phyloP scores from a whole-genome alignment of 805 yeast species.

The Sungouiozyma ichnusensis region DNA sequence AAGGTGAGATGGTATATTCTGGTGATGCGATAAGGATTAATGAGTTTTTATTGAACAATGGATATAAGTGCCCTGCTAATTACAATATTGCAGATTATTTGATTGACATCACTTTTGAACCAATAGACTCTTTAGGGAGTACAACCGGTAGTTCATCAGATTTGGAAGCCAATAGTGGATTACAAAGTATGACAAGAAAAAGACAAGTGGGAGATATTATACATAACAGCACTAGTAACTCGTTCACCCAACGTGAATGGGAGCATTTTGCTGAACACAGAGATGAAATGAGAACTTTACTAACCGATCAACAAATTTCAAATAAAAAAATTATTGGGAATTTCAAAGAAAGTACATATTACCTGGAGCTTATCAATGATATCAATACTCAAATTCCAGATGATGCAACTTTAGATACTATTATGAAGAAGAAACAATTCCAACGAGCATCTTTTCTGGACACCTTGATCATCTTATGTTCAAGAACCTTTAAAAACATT shows the following conservation, averaged over 20 bases:
- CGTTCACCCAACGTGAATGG: slow-evolving; percentile 66
- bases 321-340: slow-evolving; percentile 19
- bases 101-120: slow-evolving; percentile 78
- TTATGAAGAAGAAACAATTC: slow-evolving; percentile 2
- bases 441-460: slow-evolving; percentile 42
- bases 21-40: slow-evolving; percentile 72
- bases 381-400: slow-evolving; percentile 13
- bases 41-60: slow-evolving; percentile 64
- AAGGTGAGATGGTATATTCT: slow-evolving; percentile 78
- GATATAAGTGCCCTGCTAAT: slow-evolving; percentile 77
- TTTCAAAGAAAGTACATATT: slow-evolving; percentile 28
- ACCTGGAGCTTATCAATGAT: slow-evolving; percentile 23
- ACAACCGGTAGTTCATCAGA: background rate
- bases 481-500: slow-evolving; percentile 83
- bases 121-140: slow-evolving; percentile 3
- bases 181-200: background rate
- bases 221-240: slow-evolving; percentile 23
- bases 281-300: slow-evolving; percentile 43
- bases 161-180: background rate
- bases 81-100: slow-evolving; percentile 90
- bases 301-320: slow-evolving; percentile 13
- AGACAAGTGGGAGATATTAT: background rate
- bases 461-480: slow-evolving; percentile 66
- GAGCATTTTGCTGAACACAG: slow-evolving; percentile 75
- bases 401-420: slow-evolving; percentile 1